Percentiles rank a stretch among this genome's conserved stretches.
These are phyloP conservation scores for Penicillium sp. DNA, from an alignment of 2,329 filamentous ascomycete genomes.

Conservation along the genomic window DNA sequence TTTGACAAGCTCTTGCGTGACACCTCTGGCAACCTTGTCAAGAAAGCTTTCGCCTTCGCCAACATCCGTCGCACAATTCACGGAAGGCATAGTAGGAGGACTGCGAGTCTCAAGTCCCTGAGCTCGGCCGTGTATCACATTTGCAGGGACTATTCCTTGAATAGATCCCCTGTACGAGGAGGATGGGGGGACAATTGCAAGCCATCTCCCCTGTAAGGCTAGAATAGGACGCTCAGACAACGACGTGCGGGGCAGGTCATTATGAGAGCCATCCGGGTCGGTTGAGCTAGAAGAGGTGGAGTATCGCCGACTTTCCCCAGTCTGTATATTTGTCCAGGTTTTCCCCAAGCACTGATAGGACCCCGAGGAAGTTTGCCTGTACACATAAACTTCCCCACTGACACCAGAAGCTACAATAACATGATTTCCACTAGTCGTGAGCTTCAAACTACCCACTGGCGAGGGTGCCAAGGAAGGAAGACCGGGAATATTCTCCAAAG, in stretches of 20 bases:
- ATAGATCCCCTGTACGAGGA: constrained; percentile 41
- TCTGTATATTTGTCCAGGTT: constrained; percentile 84
- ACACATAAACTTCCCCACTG: constrained; percentile 88
- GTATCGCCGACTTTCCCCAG: constrained; percentile 42
- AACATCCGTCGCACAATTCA: constrained; percentile 47
- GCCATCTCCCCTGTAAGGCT: constrained; percentile 47
- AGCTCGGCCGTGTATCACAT: constrained; percentile 35
- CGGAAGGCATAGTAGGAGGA: constrained; percentile 42
- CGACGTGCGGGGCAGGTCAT: constrained; percentile 34
- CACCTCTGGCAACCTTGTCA: constrained; percentile 49
- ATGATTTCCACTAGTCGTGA: constrained; percentile 71
- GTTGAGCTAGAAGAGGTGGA: constrained; percentile 49
- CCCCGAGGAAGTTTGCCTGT: constrained; percentile 42
- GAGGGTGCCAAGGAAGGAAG: constrained; percentile 66
- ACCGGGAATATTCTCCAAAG: constrained; percentile 57
- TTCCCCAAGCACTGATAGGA: constrained; percentile 75
- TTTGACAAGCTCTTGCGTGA: constrained; percentile 51
- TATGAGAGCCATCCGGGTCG: constrained; percentile 44
- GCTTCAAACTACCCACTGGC: constrained; percentile 69
- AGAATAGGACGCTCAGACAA: constrained; percentile 41
- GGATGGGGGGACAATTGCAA: constrained; percentile 47
- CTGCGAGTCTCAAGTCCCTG: constrained; percentile 45
- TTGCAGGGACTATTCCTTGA: constrained; percentile 41
- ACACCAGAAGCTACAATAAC: constrained; percentile 74
- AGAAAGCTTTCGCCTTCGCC: constrained; percentile 50